These are phyloP conservation scores for Aspergillus ochraceoroseus DNA, from an alignment of 2,329 filamentous ascomycete species.

Conservation along the genomic window DNA sequence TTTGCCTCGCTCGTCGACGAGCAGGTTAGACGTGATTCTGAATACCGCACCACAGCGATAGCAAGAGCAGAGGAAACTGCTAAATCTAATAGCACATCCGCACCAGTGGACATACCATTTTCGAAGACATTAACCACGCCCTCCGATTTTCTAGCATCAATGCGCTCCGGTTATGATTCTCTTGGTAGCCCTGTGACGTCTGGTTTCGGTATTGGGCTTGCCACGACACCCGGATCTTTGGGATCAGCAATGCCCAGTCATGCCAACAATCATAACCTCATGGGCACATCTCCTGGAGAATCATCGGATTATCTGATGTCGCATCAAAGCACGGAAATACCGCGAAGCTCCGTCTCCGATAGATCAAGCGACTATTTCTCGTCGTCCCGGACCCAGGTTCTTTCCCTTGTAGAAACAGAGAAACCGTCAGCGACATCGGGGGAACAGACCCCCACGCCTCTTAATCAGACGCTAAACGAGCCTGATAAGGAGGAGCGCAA, in stretches of 20 bases:
- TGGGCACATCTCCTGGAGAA: constrained; percentile 33
- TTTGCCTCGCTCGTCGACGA: constrained; percentile 87
- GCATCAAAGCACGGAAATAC: constrained; percentile 48
- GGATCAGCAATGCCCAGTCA: constrained; percentile 29
- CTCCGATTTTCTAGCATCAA: constrained; percentile 46
- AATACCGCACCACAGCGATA: constrained; percentile 64
- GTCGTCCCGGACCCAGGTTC: constrained; percentile 46
- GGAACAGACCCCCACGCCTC: constrained; percentile 43
- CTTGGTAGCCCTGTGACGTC: constrained; percentile 63
- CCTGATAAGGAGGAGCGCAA: constrained; percentile 60
- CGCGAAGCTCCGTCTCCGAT: constrained; percentile 55
- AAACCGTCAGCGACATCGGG: constrained; percentile 45
- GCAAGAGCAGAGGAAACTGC: constrained; percentile 57
- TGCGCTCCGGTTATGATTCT: constrained; percentile 59
- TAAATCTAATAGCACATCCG: constrained; percentile 55
- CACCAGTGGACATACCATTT: constrained; percentile 55
- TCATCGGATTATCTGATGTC: constrained; percentile 40
- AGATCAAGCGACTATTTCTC: constrained; percentile 72
- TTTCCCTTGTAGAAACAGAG: constrained; percentile 48
- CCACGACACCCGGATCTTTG: constrained; percentile 55
- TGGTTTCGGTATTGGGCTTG: constrained; percentile 71
- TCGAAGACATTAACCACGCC: constrained; percentile 27
- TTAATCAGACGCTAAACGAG: constrained; percentile 51
- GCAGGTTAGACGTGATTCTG: constrained; percentile 76
- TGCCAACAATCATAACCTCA: constrained; percentile 27